Conservation (phyloP, 345 rosid species). For the Physaria fendleri region DNA sequence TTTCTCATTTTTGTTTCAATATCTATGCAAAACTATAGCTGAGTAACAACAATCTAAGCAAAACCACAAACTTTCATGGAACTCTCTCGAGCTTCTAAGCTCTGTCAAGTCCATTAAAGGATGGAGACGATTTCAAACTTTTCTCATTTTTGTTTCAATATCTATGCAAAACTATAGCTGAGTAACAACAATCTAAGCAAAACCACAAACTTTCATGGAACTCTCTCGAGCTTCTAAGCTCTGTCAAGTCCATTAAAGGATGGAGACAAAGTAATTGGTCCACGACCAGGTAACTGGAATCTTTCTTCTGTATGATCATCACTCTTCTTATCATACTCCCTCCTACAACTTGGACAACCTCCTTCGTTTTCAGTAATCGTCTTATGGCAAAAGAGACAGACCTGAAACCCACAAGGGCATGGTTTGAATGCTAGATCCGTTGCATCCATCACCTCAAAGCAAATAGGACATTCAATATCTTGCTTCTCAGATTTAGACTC, state of each 20-base stretch:
- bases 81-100: neutral
- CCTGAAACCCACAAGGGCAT: constrained; percentile 38
- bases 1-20: too few relatives aligned
- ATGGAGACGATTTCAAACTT: too few relatives aligned
- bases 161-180: neutral
- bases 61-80: neutral
- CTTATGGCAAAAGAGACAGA: constrained; percentile 45
- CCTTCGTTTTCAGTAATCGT: constrained; percentile 34
- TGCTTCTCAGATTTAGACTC: constrained; percentile 3
- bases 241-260: constrained; percentile 26
- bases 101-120: constrained; percentile 24
- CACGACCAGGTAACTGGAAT: constrained; percentile 22
- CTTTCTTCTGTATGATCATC: too few relatives aligned
- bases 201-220: neutral
- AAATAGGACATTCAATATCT: constrained; percentile 37
- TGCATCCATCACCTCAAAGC: constrained; percentile 37
- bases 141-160: too few relatives aligned
- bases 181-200: constrained; percentile 18
- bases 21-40: neutral
- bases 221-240: neutral
- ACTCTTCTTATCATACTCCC: constrained; percentile 8
- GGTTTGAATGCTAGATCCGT: constrained; percentile 40
- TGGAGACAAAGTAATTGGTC: constrained; percentile 7
- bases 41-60: constrained; percentile 17
- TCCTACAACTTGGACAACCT: constrained; percentile 41